Percentiles rank a stretch among this genome's conserved stretches.
phyloP scores from a whole-genome alignment of 208 protist species.

The Entamoeba moshkovskii region DNA sequence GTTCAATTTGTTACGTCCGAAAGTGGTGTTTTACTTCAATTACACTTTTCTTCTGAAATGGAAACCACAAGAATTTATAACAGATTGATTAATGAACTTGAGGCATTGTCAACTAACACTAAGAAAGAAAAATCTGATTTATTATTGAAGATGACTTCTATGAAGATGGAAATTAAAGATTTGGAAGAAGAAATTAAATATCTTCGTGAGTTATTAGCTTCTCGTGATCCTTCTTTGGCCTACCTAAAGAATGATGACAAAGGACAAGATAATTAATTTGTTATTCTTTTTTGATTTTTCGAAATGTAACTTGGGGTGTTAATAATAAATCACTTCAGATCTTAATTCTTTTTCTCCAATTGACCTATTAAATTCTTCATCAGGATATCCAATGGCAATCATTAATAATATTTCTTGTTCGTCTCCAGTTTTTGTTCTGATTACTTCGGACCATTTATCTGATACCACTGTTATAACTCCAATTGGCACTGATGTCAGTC shows the following conservation, averaged over 20 bases:
- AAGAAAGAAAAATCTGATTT: background rate
- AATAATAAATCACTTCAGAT: background rate
- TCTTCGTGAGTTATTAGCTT: background rate
- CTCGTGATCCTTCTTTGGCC: background rate
- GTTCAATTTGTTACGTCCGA: background rate
- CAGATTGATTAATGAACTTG: background rate
- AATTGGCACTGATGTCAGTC: background rate
- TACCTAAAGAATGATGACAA: background rate
- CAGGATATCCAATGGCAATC: background rate
- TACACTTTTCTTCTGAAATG: background rate
- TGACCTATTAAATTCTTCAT: background rate
- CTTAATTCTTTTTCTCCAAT: background rate
- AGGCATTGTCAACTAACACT: background rate
- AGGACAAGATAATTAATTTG: too few relatives aligned
- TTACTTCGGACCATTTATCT: background rate
- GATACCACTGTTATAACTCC: background rate
- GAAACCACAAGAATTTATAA: background rate
- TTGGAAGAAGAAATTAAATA: background rate
- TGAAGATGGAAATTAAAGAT: background rate
- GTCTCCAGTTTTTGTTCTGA: background rate
- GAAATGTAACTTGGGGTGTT: background rate
- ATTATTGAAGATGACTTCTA: background rate
- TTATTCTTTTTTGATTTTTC: too few relatives aligned
- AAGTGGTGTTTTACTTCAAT: background rate
- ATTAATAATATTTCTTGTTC: background rate